Conservation (phyloP, 1,284 basidiomycete species). For the Papiliotrema flavescens region DNA sequence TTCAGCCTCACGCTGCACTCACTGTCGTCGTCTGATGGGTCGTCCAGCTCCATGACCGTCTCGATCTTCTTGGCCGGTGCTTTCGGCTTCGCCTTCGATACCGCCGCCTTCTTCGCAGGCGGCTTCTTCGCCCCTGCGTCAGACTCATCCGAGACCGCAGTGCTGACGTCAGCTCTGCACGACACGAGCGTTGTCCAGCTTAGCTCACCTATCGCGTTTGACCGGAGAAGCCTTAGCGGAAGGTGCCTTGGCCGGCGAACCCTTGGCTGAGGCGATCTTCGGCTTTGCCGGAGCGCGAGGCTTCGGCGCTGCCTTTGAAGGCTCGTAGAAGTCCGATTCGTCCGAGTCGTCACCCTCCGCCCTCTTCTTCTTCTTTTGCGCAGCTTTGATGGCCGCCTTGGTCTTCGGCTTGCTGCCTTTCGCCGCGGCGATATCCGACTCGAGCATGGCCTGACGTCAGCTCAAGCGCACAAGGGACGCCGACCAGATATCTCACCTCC, state of each 20-base stretch:
- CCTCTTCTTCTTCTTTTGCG: constrained; percentile 53
- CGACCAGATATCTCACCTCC: constrained; percentile 60
- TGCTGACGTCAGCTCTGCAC: background rate
- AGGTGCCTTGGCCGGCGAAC: constrained; percentile 10
- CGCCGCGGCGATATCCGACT: constrained; percentile 55
- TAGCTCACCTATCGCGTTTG: constrained; percentile 10
- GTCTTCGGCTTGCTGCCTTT: constrained; percentile 65
- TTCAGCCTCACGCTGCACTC: constrained; percentile 21
- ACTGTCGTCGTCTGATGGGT: constrained; percentile 57
- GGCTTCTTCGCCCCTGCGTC: constrained; percentile 24
- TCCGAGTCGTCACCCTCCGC: constrained; percentile 57
- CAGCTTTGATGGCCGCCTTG: constrained; percentile 62
- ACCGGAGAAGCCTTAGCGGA: constrained; percentile 16
- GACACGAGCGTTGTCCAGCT: background rate
- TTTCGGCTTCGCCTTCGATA: constrained; percentile 52
- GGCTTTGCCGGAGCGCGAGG: constrained; percentile 52
- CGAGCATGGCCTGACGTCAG: constrained; percentile 57
- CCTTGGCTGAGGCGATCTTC: constrained; percentile 2
- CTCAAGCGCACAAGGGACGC: background rate
- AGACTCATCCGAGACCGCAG: constrained; percentile 21
- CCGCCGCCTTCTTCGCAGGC: constrained; percentile 31
- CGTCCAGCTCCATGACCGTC: constrained; percentile 54
- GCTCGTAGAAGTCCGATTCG: constrained; percentile 66
- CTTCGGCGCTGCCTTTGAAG: constrained; percentile 56
- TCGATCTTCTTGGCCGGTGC: constrained; percentile 45